Percentiles rank a stretch among this genome's conserved stretches.
Evolutionary conservation across 768 basidiomycete species (phyloP).

Genomic region (Lentinus brumalis): DNA sequence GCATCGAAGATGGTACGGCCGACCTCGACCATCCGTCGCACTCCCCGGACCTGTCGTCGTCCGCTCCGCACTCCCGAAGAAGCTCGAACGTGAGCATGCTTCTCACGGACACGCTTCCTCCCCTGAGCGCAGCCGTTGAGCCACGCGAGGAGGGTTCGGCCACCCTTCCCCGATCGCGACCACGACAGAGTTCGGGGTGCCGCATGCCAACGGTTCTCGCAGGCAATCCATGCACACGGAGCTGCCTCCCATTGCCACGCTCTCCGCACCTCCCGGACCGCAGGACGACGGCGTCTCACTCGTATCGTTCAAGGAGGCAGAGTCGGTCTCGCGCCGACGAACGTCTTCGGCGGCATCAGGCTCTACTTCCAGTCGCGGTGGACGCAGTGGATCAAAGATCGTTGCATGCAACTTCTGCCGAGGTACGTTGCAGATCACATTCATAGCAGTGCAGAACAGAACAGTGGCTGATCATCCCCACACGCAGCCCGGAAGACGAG

Average conservation of each 20-base stretch:
- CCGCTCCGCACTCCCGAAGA: conserved; percentile 28
- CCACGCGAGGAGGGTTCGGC: conserved; percentile 20
- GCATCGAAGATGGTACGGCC: conserved; percentile 56
- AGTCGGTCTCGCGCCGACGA: conserved; percentile 56
- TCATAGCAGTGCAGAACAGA: background rate
- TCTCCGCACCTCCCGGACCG: conserved; percentile 43
- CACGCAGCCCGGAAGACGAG: conserved; percentile 80
- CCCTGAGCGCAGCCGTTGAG: conserved; percentile 26
- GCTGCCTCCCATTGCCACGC: conserved; percentile 71
- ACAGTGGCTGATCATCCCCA: conserved; percentile 4
- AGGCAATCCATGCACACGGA: conserved; percentile 20
- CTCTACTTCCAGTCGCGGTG: conserved; percentile 66
- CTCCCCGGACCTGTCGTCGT: conserved; percentile 48
- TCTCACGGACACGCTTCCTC: conserved; percentile 26
- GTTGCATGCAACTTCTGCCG: conserved; percentile 90
- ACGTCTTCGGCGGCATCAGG: conserved; percentile 65
- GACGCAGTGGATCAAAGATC: conserved; percentile 77
- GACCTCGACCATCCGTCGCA: conserved; percentile 49
- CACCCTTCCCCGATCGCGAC: conserved; percentile 23
- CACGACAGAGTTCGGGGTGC: conserved; percentile 1
- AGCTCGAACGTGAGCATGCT: conserved; percentile 31
- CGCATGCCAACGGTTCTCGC: conserved; percentile 2
- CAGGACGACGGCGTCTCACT: conserved; percentile 46
- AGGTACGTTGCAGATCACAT: conserved; percentile 48
- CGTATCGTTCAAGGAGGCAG: conserved; percentile 8